A percentile compares a stretch with the other conserved stretches of the same genome.
These are phyloP conservation scores for Pseudocercospora macadamiae DNA, from an alignment of 2,329 filamentous ascomycete species.

Conservation along the genomic window DNA sequence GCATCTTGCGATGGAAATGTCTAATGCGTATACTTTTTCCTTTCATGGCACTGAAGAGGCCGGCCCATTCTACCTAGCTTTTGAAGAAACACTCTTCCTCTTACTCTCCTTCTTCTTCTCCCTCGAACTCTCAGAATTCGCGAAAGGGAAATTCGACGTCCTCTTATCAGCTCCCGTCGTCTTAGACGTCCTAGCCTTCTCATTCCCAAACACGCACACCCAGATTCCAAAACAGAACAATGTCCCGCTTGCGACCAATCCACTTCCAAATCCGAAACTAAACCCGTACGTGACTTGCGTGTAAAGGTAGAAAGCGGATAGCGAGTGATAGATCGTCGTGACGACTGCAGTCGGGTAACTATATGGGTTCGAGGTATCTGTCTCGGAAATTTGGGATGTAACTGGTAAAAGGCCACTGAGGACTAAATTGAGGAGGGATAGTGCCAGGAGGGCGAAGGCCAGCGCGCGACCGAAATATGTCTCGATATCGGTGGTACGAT, in stretches of 20 bases:
- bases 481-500: conserved; percentile 64
- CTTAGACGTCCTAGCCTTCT: conserved; percentile 59
- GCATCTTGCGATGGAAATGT: too few species aligned
- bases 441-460: conserved; percentile 66
- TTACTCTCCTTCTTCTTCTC: conserved; percentile 37
- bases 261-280: conserved; percentile 61
- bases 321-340: conserved; percentile 67
- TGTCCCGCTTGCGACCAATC: conserved; percentile 58
- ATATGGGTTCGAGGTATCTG: conserved; percentile 30
- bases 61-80: conserved; percentile 17
- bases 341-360: conserved; percentile 65
- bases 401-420: conserved; percentile 73
- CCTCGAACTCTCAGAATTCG: conserved; percentile 49
- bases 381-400: conserved; percentile 3
- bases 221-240: conserved; percentile 67
- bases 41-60: not conserved
- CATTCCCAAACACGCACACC: conserved; percentile 63
- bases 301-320: conserved; percentile 69
- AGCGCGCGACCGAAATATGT: conserved; percentile 73
- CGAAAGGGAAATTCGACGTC: conserved; percentile 67
- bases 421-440: conserved; percentile 67
- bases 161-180: conserved; percentile 70
- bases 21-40: not conserved
- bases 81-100: conserved; percentile 31
- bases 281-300: conserved; percentile 62